A percentile compares a stretch with the other conserved stretches of the same genome.
Conservation (phyloP, 2,329 filamentous ascomycete genomes). For the Ustulina deusta region DNA sequence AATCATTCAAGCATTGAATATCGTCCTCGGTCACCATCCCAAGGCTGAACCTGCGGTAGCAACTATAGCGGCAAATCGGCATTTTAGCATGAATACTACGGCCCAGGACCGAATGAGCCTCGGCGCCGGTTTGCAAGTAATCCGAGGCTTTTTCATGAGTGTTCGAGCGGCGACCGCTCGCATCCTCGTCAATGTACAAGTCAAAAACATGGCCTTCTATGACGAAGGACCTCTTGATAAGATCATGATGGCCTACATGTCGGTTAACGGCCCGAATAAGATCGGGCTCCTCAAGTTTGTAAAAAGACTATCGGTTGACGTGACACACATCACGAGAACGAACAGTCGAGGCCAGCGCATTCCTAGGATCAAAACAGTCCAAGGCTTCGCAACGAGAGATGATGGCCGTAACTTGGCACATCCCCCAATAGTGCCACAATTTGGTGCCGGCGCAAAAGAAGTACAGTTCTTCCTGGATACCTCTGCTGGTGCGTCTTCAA, state of each 20-base stretch:
- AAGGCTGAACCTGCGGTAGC: slow-evolving; percentile 14
- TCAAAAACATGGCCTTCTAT: slow-evolving; percentile 30
- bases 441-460: slow-evolving; percentile 21
- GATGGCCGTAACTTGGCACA: slow-evolving; percentile 12
- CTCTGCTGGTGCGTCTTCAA: neutral
- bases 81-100: neutral
- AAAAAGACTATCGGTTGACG: slow-evolving; percentile 20
- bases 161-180: slow-evolving; percentile 30
- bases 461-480: slow-evolving; percentile 24
- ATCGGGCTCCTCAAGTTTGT: slow-evolving; percentile 7
- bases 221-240: slow-evolving; percentile 16
- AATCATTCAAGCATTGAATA: slow-evolving; percentile 31
- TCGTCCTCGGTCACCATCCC: slow-evolving; percentile 18
- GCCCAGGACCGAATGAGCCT: slow-evolving; percentile 13
- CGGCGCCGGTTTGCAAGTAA: slow-evolving; percentile 24
- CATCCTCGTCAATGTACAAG: slow-evolving; percentile 29
- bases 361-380: slow-evolving; percentile 19
- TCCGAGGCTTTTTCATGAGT: slow-evolving; percentile 28
- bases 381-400: slow-evolving; percentile 17
- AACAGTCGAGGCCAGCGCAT: slow-evolving; percentile 17
- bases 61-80: slow-evolving; percentile 23
- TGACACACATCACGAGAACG: slow-evolving; percentile 16
- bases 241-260: slow-evolving; percentile 12
- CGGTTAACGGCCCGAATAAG: neutral
- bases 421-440: slow-evolving; percentile 11